phyloP scores from a whole-genome alignment of 2,329 filamentous ascomycete genomes.

The Pezicula carpinea region DNA sequence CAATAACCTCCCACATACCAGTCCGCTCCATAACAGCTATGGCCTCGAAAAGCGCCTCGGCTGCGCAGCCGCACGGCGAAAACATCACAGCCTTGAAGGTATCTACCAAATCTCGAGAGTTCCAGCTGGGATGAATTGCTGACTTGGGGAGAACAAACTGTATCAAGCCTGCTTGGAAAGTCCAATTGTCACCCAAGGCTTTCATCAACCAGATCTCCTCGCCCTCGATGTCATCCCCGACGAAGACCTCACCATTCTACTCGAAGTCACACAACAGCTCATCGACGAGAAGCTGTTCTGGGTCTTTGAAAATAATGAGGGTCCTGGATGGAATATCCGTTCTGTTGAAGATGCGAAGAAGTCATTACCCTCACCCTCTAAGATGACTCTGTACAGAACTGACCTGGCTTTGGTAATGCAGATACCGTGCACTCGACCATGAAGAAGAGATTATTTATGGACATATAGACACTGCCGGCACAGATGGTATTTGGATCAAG shows the following conservation, averaged over 20 bases:
- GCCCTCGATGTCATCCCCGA: slow-evolving; percentile 53
- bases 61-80: neutral
- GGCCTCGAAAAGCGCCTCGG: neutral
- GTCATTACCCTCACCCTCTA: slow-evolving; percentile 32
- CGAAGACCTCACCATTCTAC: slow-evolving; percentile 48
- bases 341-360: slow-evolving; percentile 57
- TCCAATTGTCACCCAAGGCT: slow-evolving; percentile 27
- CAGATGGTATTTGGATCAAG: slow-evolving; percentile 87
- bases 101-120: neutral
- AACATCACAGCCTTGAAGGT: slow-evolving; percentile 22
- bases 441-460: slow-evolving; percentile 83
- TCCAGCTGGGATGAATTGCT: no score
- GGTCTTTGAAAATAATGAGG: slow-evolving; percentile 37
- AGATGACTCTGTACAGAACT: neutral
- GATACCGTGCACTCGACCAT: slow-evolving; percentile 60
- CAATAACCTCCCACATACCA: neutral
- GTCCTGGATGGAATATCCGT: slow-evolving; percentile 55
- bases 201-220: slow-evolving; percentile 55
- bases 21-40: neutral
- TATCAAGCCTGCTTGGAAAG: slow-evolving; percentile 22
- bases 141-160: slow-evolving; percentile 4
- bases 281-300: slow-evolving; percentile 57
- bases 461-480: slow-evolving; percentile 79
- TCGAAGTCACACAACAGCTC: slow-evolving; percentile 52
- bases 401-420: slow-evolving; percentile 20